Evolutionary conservation across 768 basidiomycete species (phyloP), one percentile per base, ranked within the genome.

Genomic region (Hericium rajendrae): DNA sequence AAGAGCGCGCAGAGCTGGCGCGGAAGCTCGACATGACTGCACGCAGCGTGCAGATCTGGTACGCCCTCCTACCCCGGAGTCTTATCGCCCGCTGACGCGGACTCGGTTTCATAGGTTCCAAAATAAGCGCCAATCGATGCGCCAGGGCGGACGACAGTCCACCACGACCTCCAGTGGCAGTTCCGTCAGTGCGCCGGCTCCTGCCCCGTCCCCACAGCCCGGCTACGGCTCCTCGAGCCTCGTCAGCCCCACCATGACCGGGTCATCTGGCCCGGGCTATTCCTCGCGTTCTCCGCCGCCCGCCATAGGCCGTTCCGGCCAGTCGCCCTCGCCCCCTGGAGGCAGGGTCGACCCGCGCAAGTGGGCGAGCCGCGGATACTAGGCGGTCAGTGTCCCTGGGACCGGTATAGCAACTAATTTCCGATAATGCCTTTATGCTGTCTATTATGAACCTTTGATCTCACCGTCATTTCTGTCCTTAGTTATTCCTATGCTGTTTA

Each of bases 11-110:
- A 39, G 82, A 81, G 37, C 72, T 91, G 51, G 89, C 90, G 13
- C 87, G 83, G 61, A 75, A 80, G 63, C 74, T 91, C 59, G 88
- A 87, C 62, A 91, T 92, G 90, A 83, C 86, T 50, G 80, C 90
- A 41, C 74, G 90, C 60, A 89, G 86, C 62, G 90, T 92, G 57
- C 90, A 92, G 69, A 91, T 92, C 57, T 92, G 90, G 90, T 90
- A 68, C 64, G 75, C 64, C 15, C 38, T 49, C 40, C 28, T 46
- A 22, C 48, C 39, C n/a, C 52, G 28, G 28, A 5, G 28, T 53
- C 38, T 41, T 43, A 38, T 40, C 22, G 11, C 15, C 2, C 43
- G 6, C 9, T 22, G 38, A 32, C 32, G 54, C 39, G 38, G 22
- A 38, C 41, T 18, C 28, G 22, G 40, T 55, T 59, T 54, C 37